Percentiles rank a stretch among this genome's conserved stretches.
Evolutionary conservation across 2,329 filamentous ascomycete species (phyloP).

Genomic region (Pseudogymnoascus sp.): DNA sequence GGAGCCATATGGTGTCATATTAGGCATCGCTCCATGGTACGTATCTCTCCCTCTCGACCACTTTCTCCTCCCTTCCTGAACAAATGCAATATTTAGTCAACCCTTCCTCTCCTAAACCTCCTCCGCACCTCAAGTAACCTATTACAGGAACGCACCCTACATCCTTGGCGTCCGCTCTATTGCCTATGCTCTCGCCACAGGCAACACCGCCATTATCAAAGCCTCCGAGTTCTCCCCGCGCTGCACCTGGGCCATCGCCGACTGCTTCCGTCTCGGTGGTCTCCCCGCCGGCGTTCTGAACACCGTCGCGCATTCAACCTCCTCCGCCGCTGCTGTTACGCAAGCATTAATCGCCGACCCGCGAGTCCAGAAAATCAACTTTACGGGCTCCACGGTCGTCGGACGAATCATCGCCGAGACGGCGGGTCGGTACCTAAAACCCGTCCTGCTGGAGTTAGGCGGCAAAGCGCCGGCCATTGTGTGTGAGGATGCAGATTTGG

Average conservation of each 20-base stretch:
- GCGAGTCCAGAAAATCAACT: conserved; percentile 71
- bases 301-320: conserved; percentile 55
- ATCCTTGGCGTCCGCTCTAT: conserved; percentile 48
- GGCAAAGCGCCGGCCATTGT: conserved; percentile 76
- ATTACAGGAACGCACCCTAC: conserved; percentile 40
- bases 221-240: conserved; percentile 60
- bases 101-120: background rate
- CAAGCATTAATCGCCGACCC: conserved; percentile 58
- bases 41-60: background rate
- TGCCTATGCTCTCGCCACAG: conserved; percentile 60
- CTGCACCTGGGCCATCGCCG: conserved; percentile 52
- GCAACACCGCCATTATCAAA: conserved; percentile 71
- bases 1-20: conserved; percentile 73
- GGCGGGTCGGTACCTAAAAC: conserved; percentile 41
- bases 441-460: background rate
- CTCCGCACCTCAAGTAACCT: background rate
- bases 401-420: conserved; percentile 58
- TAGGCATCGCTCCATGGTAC: conserved; percentile 70
- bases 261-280: conserved; percentile 63
- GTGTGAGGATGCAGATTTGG: conserved; percentile 69
- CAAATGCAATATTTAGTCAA: background rate
- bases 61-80: background rate
- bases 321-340: conserved; percentile 60
- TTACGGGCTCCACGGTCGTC: conserved; percentile 69
- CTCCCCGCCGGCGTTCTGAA: conserved; percentile 69